phyloP scores from a whole-genome alignment of 805 yeast species.

The Kodamaea hsintzibuensis region DNA sequence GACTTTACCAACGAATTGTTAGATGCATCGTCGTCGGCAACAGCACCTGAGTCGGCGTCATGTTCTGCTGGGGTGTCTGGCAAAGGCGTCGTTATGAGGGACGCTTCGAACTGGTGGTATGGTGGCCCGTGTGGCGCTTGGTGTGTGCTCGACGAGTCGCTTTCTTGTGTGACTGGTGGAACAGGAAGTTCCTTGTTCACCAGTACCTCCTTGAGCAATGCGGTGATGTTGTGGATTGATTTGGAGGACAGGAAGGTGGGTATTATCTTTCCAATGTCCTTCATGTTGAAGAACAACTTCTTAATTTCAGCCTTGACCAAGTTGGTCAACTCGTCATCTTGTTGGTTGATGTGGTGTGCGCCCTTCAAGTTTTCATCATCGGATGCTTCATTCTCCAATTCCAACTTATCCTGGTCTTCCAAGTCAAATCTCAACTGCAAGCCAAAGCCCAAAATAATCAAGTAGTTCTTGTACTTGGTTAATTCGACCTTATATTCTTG shows the following conservation, averaged over 20 bases:
- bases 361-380: slow-evolving; percentile 16
- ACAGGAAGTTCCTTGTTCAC: slow-evolving; percentile 7
- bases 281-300: slow-evolving; percentile 30
- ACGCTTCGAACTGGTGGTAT: slow-evolving; percentile 1
- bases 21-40: slow-evolving; percentile 18
- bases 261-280: slow-evolving; percentile 32
- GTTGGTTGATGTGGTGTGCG: background rate
- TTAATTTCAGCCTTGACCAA: slow-evolving; percentile 35
- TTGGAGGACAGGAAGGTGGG: slow-evolving; percentile 34
- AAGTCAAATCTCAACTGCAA: slow-evolving; percentile 46
- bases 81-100: slow-evolving; percentile 12
- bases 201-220: slow-evolving; percentile 9
- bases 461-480: slow-evolving; percentile 46
- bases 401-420: slow-evolving; percentile 31
- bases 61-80: slow-evolving; percentile 10
- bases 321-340: slow-evolving; percentile 31
- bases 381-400: slow-evolving; percentile 1
- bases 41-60: slow-evolving; percentile 15
- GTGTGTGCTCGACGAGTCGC: background rate
- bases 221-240: slow-evolving; percentile 25
- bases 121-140: background rate
- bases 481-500: slow-evolving; percentile 47
- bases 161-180: background rate
- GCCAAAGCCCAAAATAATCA: slow-evolving; percentile 47
- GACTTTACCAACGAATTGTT: slow-evolving; percentile 34